These are phyloP conservation scores for Suaeda aralocaspica DNA, from an alignment of 148 eudicot genomes.

Conservation along the genomic window DNA sequence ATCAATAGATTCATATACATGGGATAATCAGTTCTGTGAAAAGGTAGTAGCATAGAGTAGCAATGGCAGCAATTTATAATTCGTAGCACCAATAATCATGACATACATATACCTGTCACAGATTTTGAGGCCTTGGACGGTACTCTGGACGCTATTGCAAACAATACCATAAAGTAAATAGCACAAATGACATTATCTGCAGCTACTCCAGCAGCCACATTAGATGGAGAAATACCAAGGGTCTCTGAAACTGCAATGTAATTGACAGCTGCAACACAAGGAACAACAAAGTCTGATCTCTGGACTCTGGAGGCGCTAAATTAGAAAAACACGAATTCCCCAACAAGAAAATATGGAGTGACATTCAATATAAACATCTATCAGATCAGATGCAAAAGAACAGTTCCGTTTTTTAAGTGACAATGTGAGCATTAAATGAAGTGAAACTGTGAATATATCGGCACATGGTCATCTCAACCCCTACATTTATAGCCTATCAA, in stretches of 20 bases:
- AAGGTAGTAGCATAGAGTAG: background rate
- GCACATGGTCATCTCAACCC: background rate
- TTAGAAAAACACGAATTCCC: background rate
- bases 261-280: constrained; percentile 63
- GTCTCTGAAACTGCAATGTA: constrained; percentile 74
- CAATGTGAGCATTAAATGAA: too few species aligned
- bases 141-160: constrained; percentile 69
- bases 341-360: background rate
- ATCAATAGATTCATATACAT: background rate
- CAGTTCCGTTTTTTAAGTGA: background rate
- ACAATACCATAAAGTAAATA: constrained; percentile 60
- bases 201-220: constrained; percentile 86
- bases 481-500: background rate
- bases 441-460: too few species aligned
- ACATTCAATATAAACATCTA: background rate
- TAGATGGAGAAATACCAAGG: constrained; percentile 68
- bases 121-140: constrained; percentile 49
- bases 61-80: background rate
- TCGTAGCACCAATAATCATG: background rate
- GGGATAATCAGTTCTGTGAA: background rate
- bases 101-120: constrained; percentile 33
- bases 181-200: constrained; percentile 94
- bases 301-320: background rate
- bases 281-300: background rate
- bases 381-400: background rate